Percentiles rank a stretch among this genome's conserved stretches.
Evolutionary conservation across 2,329 filamentous ascomycete species (phyloP).

Genomic region (Alternaria alternata): DNA sequence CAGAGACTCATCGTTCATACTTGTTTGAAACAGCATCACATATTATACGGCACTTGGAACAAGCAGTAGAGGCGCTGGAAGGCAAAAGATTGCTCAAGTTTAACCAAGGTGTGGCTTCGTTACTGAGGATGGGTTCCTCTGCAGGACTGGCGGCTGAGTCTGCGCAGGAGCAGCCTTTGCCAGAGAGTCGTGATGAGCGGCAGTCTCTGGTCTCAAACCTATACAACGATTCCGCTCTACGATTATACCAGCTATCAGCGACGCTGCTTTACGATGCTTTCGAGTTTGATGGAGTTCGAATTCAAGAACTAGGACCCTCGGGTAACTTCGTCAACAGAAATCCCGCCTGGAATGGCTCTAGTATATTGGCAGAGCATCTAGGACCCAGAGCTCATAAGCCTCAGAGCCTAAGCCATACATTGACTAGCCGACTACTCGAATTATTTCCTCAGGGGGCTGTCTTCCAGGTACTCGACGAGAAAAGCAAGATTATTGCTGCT

Average conservation of each 20-base stretch:
- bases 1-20: slow-evolving; percentile 1
- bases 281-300: slow-evolving; percentile 14
- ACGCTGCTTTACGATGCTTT: slow-evolving; percentile 11
- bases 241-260: slow-evolving; percentile 9
- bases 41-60: slow-evolving; percentile 14
- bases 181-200: background rate
- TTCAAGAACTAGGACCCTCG: slow-evolving; percentile 8
- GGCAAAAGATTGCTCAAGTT: slow-evolving; percentile 10
- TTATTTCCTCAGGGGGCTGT: slow-evolving; percentile 11
- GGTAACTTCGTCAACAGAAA: slow-evolving; percentile 8
- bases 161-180: background rate
- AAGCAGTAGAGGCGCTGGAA: slow-evolving; percentile 14
- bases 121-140: slow-evolving; percentile 4
- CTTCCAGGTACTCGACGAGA: slow-evolving; percentile 6
- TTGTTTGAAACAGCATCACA: slow-evolving; percentile 10
- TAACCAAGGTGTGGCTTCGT: slow-evolving; percentile 11
- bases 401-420: background rate
- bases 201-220: slow-evolving; percentile 10
- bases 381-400: background rate
- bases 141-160: background rate
- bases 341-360: slow-evolving; percentile 15
- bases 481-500: slow-evolving; percentile 8
- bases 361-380: slow-evolving; percentile 9
- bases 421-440: slow-evolving; percentile 1
- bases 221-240: slow-evolving; percentile 5